Conservation (phyloP, 2,329 filamentous ascomycete species). For the Cryphonectria nitschkei region DNA sequence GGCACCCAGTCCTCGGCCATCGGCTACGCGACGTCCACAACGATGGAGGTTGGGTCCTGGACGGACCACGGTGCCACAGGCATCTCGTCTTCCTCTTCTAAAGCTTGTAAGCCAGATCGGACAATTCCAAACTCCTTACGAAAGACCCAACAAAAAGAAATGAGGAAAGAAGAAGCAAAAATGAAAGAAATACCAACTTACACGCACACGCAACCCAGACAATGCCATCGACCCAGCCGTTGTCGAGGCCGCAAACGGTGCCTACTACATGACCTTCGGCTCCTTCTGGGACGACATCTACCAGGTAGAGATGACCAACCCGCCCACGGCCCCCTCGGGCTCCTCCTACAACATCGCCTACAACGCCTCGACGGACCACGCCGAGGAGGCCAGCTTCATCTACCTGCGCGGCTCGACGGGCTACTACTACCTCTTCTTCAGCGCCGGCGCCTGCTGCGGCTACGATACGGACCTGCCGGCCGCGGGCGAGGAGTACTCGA, state of each 20-base stretch:
- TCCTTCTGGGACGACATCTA: constrained; percentile 66
- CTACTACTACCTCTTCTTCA: constrained; percentile 67
- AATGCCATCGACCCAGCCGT: constrained; percentile 60
- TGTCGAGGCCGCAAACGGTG: constrained; percentile 40
- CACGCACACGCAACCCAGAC: constrained; percentile 32
- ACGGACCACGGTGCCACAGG: constrained; percentile 55
- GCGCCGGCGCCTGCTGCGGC: constrained; percentile 60
- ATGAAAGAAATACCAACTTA: not conserved
- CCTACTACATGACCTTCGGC: constrained; percentile 56
- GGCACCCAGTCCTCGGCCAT: constrained; percentile 65
- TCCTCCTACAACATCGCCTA: constrained; percentile 53
- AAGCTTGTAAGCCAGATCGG: constrained; percentile 35
- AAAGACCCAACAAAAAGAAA: not conserved
- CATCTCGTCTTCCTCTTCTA: constrained; percentile 43
- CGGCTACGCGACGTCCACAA: constrained; percentile 50
- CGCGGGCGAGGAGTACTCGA: constrained; percentile 61
- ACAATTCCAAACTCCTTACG: not conserved
- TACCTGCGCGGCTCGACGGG: constrained; percentile 48
- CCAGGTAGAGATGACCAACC: constrained; percentile 50
- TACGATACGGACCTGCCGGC: constrained; percentile 56
- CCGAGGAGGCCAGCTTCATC: constrained; percentile 58
- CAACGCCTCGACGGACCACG: constrained; percentile 51
- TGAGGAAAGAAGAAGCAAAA: no score
- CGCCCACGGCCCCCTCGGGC: constrained; percentile 37
- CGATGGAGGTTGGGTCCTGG: constrained; percentile 47